Evolutionary conservation across 2,329 filamentous ascomycete species (phyloP), one percentile per base, ranked within the genome.

Genomic region (Alternaria ventricosa): DNA sequence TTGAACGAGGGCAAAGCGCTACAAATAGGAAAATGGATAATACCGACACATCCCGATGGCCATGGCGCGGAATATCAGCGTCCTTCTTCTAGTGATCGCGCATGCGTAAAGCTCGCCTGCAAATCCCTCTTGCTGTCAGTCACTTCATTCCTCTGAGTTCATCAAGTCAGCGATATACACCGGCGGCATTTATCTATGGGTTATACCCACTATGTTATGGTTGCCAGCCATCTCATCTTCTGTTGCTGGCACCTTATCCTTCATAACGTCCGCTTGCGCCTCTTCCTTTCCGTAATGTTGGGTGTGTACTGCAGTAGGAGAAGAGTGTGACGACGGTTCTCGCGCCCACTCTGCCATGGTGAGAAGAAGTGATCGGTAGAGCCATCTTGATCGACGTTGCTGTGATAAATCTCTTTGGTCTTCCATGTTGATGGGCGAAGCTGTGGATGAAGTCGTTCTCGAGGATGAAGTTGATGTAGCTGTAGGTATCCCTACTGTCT

Each of bases 11-110:
- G 8, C 28, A 51, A 22, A 20, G 28, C 22, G n/a, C 18, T 7
- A 53, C 5, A n/a, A 36, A 2, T 53, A 30, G 1, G 33, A 23
- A 53, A 13, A 12, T 33, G 30, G 23, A 25, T 4, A 23, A 1
- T 3, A 22, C 30, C 6, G 56, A 23, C 23, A 18, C 23, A 23
- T 15, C 28, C 28, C 18, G 36, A 36, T 51, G 20, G 13, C 13
- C 28, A 23, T 22, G 20, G 23, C 30, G 11, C 13, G 9, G 5
- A 1, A 23, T 18, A 36, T 15, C 13, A 45, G 8, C 28, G 66
- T 6, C 70, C 70, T 54, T 72, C 67, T 41, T 72, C 70, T n/a
- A 72, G 22, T 27, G 65, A 30, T 4, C 64, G 25, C 10, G 63
- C 68, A 28, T 71, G 58, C 10, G 62, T 41, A 44, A 66, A 71